A percentile compares a stretch with the other conserved stretches of the same genome.
phyloP scores from a whole-genome alignment of 2,329 filamentous ascomycete species.

The Dendrostoma leiphaemia region DNA sequence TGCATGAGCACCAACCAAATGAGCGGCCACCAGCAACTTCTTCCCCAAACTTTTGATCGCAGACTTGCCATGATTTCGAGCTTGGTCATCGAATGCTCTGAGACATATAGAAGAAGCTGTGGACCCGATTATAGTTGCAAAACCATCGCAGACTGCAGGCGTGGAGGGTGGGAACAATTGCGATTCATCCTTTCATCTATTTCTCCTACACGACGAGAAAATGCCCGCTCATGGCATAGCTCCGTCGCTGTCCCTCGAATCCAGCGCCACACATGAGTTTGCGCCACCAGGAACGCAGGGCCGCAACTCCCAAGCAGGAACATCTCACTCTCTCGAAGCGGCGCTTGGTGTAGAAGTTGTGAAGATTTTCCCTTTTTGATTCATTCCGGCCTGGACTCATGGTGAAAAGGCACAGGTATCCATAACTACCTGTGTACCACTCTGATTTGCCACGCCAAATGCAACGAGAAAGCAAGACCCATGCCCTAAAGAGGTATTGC shows the following conservation, averaged over 20 bases:
- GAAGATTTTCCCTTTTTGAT: slow-evolving; percentile 29
- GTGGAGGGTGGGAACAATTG: too few species aligned
- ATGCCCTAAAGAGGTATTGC: slow-evolving; percentile 42
- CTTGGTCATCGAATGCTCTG: too few species aligned
- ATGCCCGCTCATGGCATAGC: too few species aligned
- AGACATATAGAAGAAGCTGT: too few species aligned
- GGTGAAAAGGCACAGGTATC: slow-evolving; percentile 29
- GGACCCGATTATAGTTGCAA: too few species aligned
- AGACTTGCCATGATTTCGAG: too few species aligned
- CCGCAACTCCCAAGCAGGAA: slow-evolving; percentile 4
- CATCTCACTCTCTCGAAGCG: slow-evolving; percentile 18
- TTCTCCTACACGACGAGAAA: too few species aligned
- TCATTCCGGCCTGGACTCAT: slow-evolving; percentile 33
- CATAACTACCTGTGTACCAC: slow-evolving; percentile 36
- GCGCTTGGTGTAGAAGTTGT: slow-evolving; percentile 12
- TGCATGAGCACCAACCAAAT: slow-evolving; percentile 10
- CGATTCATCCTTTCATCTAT: too few species aligned
- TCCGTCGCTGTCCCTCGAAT: not conserved
- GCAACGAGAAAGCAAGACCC: slow-evolving; percentile 48
- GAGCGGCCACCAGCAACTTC: not conserved
- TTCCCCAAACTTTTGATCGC: too few species aligned
- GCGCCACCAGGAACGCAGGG: not conserved
- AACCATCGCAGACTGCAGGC: too few species aligned
- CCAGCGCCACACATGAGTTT: not conserved
- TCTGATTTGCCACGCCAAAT: slow-evolving; percentile 40